Base-by-base conservation (phyloP, 306 rosid species). In the Dryas alaskensis region DNA sequence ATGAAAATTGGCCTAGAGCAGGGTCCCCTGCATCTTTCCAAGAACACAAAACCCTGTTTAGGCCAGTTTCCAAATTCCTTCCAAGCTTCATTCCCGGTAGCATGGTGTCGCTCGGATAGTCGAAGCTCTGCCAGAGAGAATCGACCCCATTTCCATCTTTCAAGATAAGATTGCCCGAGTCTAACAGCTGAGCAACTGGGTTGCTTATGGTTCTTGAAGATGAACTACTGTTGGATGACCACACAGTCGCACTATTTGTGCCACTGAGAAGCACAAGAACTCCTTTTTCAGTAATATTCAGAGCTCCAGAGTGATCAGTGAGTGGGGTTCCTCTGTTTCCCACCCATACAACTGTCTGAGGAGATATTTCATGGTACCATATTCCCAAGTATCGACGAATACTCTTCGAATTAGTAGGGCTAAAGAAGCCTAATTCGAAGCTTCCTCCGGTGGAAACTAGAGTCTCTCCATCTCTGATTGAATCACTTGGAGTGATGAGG, bases 51-150 rank as follows among this genome's bases (percentile, higher is more conserved):
- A 61, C 53, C 74, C 86, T 39, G 11, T 84, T 72, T 3, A 81
- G 68, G 19, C 87, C 80, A 0, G 74, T 81, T 42, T 49, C 76
- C 4, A 57, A 66, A 73, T 87, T 77, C 87, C 88, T 83, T 10
- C 92, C 92, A 3, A 85, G 8, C 67, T 89, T 89, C 92, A 85
- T 86, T 31, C 81, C 85, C 3, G 89, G 89, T n/a, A 87, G 44
- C 7, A 87, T 40, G 22, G 90, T 82, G 50, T 87, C 90, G 60
- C 73, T 46, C n/a, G 89, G 92, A 25, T 87, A 79, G 51, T 85
- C 90, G 60, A 84, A 87, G 81, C 87, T 86, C 55, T 89, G 87
- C 96, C 90, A 87, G 65, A 77, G 68, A 63, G 19, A 3, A 63
- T 82, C 7, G 42, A 25, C 51, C 80, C 11, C 83, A 6, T 67